These are phyloP conservation scores for Cladosporium cucumerinum DNA, from an alignment of 2,329 filamentous ascomycete genomes.

Conservation along the genomic window DNA sequence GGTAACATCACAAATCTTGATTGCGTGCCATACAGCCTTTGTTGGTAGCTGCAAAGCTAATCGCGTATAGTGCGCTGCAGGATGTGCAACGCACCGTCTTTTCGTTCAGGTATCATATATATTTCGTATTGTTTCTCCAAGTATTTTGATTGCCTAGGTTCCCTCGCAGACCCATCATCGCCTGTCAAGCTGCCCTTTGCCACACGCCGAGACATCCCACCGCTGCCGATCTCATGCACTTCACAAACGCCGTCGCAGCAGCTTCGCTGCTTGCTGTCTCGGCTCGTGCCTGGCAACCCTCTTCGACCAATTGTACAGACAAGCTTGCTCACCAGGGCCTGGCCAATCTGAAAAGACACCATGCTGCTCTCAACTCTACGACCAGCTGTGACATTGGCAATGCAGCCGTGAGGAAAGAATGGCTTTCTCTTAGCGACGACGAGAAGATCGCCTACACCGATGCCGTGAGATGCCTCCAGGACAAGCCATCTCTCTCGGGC, in stretches of 20 bases:
- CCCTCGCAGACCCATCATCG: background rate
- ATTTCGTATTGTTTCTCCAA: background rate
- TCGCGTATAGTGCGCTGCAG: background rate
- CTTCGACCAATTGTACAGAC: conserved; percentile 27
- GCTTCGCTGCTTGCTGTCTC: conserved; percentile 13
- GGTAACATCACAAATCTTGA: background rate
- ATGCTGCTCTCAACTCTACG: background rate
- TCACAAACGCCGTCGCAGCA: background rate
- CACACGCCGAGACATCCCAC: background rate
- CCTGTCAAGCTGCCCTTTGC: background rate
- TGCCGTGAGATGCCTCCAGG: conserved; percentile 32
- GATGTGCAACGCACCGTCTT: background rate
- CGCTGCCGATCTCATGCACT: conserved; percentile 9
- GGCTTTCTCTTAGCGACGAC: conserved; percentile 30
- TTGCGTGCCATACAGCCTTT: background rate
- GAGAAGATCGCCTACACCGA: conserved; percentile 32
- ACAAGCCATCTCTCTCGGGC: conserved; percentile 25
- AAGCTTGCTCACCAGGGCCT: conserved; percentile 25
- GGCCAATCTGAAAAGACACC: conserved; percentile 19
- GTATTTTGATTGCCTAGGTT: background rate
- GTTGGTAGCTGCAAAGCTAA: background rate
- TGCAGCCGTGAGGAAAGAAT: conserved; percentile 42
- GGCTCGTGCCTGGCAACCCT: conserved; percentile 23
- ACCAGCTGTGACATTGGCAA: conserved; percentile 31
- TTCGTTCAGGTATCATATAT: conserved; percentile 7